Conservation (phyloP, 371 early-diverging fungal genomes). For the Rhizopus arrhizus region DNA sequence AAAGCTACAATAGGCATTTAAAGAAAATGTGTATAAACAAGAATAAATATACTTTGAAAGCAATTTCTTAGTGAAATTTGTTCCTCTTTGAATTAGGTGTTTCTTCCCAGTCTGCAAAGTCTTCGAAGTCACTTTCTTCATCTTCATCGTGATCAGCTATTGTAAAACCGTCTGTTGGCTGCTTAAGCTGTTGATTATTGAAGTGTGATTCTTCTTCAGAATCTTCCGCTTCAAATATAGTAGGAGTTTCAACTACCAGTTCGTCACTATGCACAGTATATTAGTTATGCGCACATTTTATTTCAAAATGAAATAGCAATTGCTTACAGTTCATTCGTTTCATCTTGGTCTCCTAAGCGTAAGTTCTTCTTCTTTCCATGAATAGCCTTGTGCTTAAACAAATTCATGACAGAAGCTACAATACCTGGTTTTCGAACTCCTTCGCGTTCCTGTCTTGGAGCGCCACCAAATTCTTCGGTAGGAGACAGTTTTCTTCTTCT, state of each 20-base stretch:
- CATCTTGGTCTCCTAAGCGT: slow-evolving; percentile 44
- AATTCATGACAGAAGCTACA: neutral
- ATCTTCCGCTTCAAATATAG: slow-evolving; percentile 48
- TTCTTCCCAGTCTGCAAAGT: slow-evolving; percentile 47
- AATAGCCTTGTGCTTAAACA: slow-evolving; percentile 2
- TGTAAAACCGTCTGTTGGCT: slow-evolving; percentile 15
- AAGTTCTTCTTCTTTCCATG: slow-evolving; percentile 21
- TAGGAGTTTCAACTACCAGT: slow-evolving; percentile 51
- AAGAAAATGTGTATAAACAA: neutral
- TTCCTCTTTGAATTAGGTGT: slow-evolving; percentile 10
- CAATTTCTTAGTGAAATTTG: neutral
- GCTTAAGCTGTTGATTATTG: neutral
- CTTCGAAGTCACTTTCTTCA: slow-evolving; percentile 28
- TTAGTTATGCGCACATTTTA: neutral
- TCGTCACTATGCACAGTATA: slow-evolving; percentile 37
- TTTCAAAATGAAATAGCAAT: neutral
- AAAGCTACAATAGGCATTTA: too few relatives aligned
- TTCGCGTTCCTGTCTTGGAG: slow-evolving; percentile 24
- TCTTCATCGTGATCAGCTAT: slow-evolving; percentile 30
- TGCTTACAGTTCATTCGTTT: slow-evolving; percentile 52
- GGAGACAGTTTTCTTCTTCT: slow-evolving; percentile 8
- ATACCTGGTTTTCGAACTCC: slow-evolving; percentile 9
- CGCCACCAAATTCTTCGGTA: slow-evolving; percentile 26
- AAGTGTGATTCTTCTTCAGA: slow-evolving; percentile 21
- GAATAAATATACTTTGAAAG: neutral